Conservation (phyloP, 169 alveolate species). For the Ichthyophthirius multifiliis region DNA sequence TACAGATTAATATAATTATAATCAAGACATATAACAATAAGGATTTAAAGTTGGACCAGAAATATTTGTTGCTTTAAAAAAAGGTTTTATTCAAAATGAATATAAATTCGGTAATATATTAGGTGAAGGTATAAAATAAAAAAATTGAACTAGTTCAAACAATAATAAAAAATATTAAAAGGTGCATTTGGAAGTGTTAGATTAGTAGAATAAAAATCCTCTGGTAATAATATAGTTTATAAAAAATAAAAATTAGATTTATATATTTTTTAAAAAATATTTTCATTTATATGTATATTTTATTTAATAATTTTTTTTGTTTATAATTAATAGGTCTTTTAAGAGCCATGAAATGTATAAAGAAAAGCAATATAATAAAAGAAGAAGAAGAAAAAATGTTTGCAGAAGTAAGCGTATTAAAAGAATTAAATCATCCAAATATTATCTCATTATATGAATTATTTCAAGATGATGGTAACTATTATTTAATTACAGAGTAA, state of each 20-base stretch:
- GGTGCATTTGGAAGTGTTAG: slow-evolving; percentile 43
- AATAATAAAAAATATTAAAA: neutral
- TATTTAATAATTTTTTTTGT: neutral
- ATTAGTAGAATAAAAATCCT: slow-evolving; percentile 22
- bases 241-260: neutral
- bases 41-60: neutral
- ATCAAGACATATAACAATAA: neutral
- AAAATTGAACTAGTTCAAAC: neutral
- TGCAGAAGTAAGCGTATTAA: slow-evolving; percentile 34
- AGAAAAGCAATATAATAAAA: slow-evolving; percentile 22
- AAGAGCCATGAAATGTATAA: slow-evolving; percentile 40
- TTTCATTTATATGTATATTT: neutral
- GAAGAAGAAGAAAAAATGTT: slow-evolving; percentile 43
- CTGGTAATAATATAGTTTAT: neutral
- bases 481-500: slow-evolving; percentile 40
- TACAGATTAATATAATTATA: neutral
- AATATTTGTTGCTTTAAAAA: slow-evolving; percentile 10
- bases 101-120: slow-evolving; percentile 4
- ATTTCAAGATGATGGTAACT: slow-evolving; percentile 36
- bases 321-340: neutral
- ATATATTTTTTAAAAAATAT: neutral
- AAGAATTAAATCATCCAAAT: slow-evolving; percentile 36
- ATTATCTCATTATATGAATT: slow-evolving; percentile 35
- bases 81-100: neutral
- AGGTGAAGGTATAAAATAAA: neutral